Percentiles rank a stretch among this genome's conserved stretches.
Evolutionary conservation across 495 filamentous ascomycete genomes (phyloP).

Genomic region (Diplogelasinospora grovesii): DNA sequence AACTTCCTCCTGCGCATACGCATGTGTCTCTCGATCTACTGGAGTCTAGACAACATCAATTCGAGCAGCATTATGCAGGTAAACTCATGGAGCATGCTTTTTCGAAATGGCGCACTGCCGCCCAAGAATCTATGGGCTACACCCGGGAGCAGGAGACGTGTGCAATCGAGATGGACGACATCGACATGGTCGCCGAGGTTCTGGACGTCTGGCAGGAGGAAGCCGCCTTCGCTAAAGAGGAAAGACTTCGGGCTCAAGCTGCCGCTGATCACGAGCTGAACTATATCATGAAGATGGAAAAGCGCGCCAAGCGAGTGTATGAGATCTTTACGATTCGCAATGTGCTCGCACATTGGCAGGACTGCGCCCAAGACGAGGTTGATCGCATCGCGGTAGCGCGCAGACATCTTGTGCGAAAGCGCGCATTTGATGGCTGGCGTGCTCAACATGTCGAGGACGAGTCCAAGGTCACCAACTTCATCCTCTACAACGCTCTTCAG

Average conservation of each 20-base stretch:
- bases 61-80: constrained; percentile 9
- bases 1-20: constrained; percentile 5
- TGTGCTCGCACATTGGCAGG: constrained; percentile 17
- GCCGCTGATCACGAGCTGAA: constrained; percentile 14
- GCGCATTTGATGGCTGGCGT: constrained; percentile 72
- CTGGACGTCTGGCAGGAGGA: constrained; percentile 23
- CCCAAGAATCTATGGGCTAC: constrained; percentile 4
- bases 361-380: constrained; percentile 17
- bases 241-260: constrained; percentile 11
- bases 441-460: constrained; percentile 69
- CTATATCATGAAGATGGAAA: constrained; percentile 24
- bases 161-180: constrained; percentile 15
- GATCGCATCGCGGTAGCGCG: constrained; percentile 55
- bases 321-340: constrained; percentile 20
- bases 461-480: constrained; percentile 60
- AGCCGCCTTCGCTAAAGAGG: constrained; percentile 3
- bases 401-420: constrained; percentile 60
- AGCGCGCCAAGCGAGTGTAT: constrained; percentile 22
- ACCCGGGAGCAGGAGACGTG: constrained; percentile 5
- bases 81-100: constrained; percentile 10
- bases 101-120: constrained; percentile 9
- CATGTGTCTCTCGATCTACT: constrained; percentile 9
- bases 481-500: constrained; percentile 40
- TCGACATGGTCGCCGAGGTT: constrained; percentile 17
- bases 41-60: constrained; percentile 14